Percentiles rank a stretch among this genome's conserved stretches.
phyloP scores from a whole-genome alignment of 306 rosid genomes.

The Dicorynia guianensis region DNA sequence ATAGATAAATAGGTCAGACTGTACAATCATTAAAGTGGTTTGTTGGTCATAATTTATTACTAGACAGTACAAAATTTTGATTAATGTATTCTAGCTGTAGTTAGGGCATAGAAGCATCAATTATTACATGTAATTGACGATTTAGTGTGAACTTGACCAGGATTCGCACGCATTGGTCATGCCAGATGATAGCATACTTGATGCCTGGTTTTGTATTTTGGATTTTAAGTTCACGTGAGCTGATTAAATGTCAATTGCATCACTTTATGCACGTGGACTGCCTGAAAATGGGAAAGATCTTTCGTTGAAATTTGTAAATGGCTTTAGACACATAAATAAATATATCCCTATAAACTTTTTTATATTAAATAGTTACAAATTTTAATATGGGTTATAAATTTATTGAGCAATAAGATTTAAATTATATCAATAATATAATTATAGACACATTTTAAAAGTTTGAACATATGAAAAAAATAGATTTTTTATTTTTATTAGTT shows the following conservation, averaged over 20 bases:
- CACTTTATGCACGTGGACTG: slow-evolving; percentile 45
- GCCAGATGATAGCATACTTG: background rate
- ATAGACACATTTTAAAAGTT: too few species aligned
- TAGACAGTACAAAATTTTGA: slow-evolving; percentile 10
- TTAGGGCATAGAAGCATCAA: background rate
- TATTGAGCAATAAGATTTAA: too few species aligned
- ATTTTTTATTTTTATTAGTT: too few species aligned
- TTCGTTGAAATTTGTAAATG: too few species aligned
- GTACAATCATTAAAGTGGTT: background rate
- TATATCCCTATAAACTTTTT: too few species aligned
- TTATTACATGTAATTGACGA: slow-evolving; percentile 20
- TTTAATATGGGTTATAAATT: too few species aligned
- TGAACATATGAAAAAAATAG: too few species aligned
- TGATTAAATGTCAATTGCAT: background rate
- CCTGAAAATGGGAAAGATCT: slow-evolving; percentile 19
- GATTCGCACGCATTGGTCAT: background rate
- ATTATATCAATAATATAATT: too few species aligned
- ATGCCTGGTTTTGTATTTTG: background rate
- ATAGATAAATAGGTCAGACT: too few species aligned
- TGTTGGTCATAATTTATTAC: background rate
- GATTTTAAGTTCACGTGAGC: background rate
- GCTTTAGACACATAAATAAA: too few species aligned
- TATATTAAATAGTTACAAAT: too few species aligned
- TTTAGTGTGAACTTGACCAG: background rate
- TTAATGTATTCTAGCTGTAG: background rate